Base-by-base conservation (phyloP, 345 rosid species). In the Rhizophora apiculata region DNA sequence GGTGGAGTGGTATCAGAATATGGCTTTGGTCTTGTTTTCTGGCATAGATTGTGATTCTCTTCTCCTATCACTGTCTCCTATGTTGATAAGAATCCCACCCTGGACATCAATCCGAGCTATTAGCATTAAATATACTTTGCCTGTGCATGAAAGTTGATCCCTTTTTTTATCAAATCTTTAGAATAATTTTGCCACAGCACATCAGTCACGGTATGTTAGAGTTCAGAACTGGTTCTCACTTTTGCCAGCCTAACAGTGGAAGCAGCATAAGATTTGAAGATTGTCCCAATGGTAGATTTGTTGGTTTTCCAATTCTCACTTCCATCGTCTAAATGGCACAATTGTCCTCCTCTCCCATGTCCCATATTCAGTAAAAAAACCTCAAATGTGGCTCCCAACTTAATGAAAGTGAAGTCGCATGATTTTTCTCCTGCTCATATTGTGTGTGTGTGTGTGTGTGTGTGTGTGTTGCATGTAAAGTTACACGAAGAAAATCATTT, bases 1-100 rank as follows among this genome's bases (percentile, higher is more conserved):
- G 63, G 31, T 72, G 82, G 82, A 63, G 76, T 20, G 78, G 89
- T 84, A 66, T 82, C 81, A 78, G 86, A 80, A 82, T 80, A 80
- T 74, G 67, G 57, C 65, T 81, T 70, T 34, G 16, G 8, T 67
- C 61, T 69, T 65, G 55, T 36, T 73, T 65, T 72, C 43, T 31
- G 60, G 61, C 54, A 64, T 69, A 36, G 48, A 54, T 66, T 59
- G 62, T 75, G 68, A 79, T 80, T 79, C 78, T 59, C 73, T 67
- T 65, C 43, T 68, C 65, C 71, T 10, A 57, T 78, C 80, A 72
- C 64, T 82, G 54, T 79, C 83, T 72, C 37, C 74, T 72, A 65
- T 76, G 82, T 65, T 71, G 85, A 82, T 84, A 84, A 75, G 85
- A 79, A 82, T 79, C 82, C 68, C 70, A 75, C 26, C 68, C 76